phyloP scores from a whole-genome alignment of 371 early-diverging fungal genomes.

The Mucor saturninus region DNA sequence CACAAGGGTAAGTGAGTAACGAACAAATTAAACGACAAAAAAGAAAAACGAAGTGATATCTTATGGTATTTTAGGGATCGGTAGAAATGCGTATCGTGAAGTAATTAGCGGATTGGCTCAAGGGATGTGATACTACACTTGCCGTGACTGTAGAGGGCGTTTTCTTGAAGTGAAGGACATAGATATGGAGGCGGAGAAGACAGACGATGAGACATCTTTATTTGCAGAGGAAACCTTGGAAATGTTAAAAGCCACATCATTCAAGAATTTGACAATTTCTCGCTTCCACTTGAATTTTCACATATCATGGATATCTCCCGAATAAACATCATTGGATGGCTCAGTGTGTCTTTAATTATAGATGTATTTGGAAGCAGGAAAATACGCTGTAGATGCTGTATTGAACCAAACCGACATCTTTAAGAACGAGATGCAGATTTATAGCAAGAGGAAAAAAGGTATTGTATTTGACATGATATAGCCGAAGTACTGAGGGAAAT shows the following conservation, averaged over 20 bases:
- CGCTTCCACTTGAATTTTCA: slow-evolving; percentile 55
- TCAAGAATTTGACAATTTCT: slow-evolving; percentile 27
- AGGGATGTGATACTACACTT: slow-evolving; percentile 62
- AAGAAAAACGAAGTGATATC: slow-evolving; percentile 8
- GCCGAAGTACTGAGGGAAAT: slow-evolving; percentile 37
- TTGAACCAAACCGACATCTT: slow-evolving; percentile 61
- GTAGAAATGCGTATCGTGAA: slow-evolving; percentile 64
- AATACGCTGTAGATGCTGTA: slow-evolving; percentile 59
- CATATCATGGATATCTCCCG: slow-evolving; percentile 70
- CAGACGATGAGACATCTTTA: neutral
- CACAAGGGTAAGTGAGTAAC: neutral
- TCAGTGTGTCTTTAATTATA: slow-evolving; percentile 64
- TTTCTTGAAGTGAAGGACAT: neutral
- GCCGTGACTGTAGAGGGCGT: slow-evolving; percentile 17
- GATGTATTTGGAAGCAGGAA: slow-evolving; percentile 60
- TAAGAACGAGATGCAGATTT: slow-evolving; percentile 55
- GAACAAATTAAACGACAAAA: neutral
- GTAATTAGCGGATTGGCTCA: slow-evolving; percentile 62
- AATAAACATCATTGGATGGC: slow-evolving; percentile 70
- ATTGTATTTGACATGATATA: slow-evolving; percentile 52
- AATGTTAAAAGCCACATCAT: neutral
- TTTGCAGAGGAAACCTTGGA: neutral
- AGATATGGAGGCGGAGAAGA: neutral
- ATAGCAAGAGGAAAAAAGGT: slow-evolving; percentile 55
- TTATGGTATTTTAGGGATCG: slow-evolving; percentile 67